These are phyloP conservation scores for Saccharum officinarum DNA, from an alignment of 176 grass and related monocot genomes.

Conservation along the genomic window DNA sequence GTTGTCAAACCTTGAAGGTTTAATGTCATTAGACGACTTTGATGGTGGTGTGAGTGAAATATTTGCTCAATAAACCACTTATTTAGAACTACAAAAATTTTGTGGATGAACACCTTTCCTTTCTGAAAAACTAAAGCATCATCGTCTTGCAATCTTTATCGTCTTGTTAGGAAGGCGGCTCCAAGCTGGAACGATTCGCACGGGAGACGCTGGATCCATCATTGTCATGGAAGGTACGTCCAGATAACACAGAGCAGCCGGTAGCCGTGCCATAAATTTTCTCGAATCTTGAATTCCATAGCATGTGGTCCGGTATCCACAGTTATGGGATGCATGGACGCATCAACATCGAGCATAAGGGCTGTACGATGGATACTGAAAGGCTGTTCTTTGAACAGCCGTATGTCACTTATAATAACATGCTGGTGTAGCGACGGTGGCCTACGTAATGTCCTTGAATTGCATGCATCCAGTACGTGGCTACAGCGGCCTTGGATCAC, in stretches of 20 bases:
- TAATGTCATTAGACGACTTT: slow-evolving; percentile 50
- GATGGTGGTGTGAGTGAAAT: slow-evolving; percentile 47
- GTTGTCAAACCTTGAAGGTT: slow-evolving; percentile 57
- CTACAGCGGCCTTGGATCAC: background rate
- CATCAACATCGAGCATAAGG: background rate
- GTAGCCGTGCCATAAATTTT: slow-evolving; percentile 13
- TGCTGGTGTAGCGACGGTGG: background rate
- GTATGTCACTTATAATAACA: background rate
- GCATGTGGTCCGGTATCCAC: slow-evolving; percentile 12
- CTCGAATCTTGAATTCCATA: slow-evolving; percentile 20
- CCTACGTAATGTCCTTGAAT: slow-evolving; percentile 20
- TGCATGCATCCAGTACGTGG: background rate
- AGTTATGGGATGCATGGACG: slow-evolving; percentile 1
- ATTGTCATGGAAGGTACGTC: slow-evolving; percentile 80
- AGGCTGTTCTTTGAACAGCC: slow-evolving; percentile 9
- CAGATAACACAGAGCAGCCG: background rate
- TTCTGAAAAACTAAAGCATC: slow-evolving; percentile 7
- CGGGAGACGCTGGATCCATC: slow-evolving; percentile 66
- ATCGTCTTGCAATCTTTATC: slow-evolving; percentile 18
- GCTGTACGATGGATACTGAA: background rate
- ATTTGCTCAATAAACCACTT: background rate
- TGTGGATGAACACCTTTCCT: background rate
- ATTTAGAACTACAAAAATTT: background rate
- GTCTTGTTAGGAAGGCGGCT: slow-evolving; percentile 46
- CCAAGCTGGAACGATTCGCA: slow-evolving; percentile 55